Evolutionary conservation across 2,329 filamentous ascomycete species (phyloP).

Genomic region (Epichloe gansuensis): DNA sequence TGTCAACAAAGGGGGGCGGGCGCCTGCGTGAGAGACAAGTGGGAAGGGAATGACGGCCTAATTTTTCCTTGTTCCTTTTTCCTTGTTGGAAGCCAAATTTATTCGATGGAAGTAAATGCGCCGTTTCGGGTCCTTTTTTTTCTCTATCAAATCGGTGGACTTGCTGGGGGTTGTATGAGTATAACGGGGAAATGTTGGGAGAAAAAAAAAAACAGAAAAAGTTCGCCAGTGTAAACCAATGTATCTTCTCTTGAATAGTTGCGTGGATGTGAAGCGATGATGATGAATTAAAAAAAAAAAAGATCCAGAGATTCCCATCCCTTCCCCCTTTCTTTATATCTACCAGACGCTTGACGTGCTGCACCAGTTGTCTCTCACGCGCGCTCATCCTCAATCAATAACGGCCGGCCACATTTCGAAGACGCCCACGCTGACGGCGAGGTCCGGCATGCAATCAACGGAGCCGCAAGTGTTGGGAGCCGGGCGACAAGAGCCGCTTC

Average conservation of each 20-base stretch:
- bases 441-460: not conserved
- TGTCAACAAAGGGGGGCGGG: not conserved
- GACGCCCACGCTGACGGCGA: not conserved
- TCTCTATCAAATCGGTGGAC: too few species aligned
- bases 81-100: too few species aligned
- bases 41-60: not conserved
- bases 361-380: not conserved
- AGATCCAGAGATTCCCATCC: not conserved
- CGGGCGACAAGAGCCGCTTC: not conserved
- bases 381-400: not conserved
- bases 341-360: not conserved
- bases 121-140: too few species aligned
- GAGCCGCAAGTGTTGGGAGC: not conserved
- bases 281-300: not conserved
- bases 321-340: not conserved
- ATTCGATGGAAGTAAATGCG: too few species aligned
- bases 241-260: not conserved
- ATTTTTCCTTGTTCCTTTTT: too few species aligned
- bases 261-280: not conserved
- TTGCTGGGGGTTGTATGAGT: too few species aligned
- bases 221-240: not conserved
- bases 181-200: too few species aligned
- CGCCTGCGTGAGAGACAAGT: not conserved
- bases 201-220: not conserved
- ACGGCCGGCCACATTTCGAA: not conserved